Base-by-base conservation (phyloP, 2,329 filamentous ascomycete genomes). In the Exophiala alcalophila region DNA sequence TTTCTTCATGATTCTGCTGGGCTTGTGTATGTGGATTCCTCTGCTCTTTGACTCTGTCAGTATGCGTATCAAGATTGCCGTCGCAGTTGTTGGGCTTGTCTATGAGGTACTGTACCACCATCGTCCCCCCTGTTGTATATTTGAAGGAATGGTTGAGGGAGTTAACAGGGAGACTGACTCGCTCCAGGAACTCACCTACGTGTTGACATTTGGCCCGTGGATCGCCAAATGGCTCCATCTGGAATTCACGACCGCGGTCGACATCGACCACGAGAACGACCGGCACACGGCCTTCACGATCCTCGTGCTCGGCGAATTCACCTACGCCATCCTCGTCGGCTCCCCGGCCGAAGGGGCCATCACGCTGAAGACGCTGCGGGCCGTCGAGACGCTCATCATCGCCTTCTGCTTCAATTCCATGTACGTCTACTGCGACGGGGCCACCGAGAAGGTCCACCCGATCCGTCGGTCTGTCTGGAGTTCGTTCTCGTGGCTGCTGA, bases 341-440 rank as follows among this genome's bases (percentile, higher is more conserved):
- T 67, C 68, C 18, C 68, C 69, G 29, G 68, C 70, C 1, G 70
- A 67, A 7, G 59, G 67, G 11, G 71, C 70, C 0, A 57, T 73
- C 28, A 72, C 69, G 16, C 35, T 61, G 1, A 62, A 67, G 3
- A 67, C 71, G 34, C 59, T 64, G 5, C 69, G 70, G 34, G 71
- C 70, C 4, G 61, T 70, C n/a, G 73, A 69, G 57, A 72, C 69
- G 1, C 59, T 74, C 4, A 55, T 73, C 21, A 70, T 74, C 25
- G 70, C 71, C 0, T 74, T 74, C 49, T 71, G 68, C 50, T 60
- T 74, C 37, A 74, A 73, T 45, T 74, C 70, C 69, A 56, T 74
- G 37, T 74, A 74, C 40, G 64, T 70, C 14, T 70, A 70, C 43
- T 68, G 68, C 25, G 71, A 74, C 40, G 71, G 71, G 10, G 68